These are phyloP conservation scores for Trichosporon sp. DNA, from an alignment of 1,284 basidiomycete species.

Conservation along the genomic window DNA sequence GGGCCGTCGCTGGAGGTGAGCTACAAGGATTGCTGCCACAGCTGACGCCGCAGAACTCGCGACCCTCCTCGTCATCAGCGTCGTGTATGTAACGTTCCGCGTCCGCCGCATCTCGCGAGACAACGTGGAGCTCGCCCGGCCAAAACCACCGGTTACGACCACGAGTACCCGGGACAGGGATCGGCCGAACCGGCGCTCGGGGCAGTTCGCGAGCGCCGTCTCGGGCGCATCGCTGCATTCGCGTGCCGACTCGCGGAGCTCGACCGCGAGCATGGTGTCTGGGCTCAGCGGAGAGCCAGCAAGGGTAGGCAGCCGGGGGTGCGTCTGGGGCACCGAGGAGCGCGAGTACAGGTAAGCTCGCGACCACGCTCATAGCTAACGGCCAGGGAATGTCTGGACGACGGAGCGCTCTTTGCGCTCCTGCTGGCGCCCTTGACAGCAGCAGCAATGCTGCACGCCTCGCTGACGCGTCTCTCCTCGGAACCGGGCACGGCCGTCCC, in stretches of 20 bases:
- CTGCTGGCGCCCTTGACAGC: conserved; percentile 72
- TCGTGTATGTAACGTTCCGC: conserved; percentile 21
- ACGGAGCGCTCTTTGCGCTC: conserved; percentile 73
- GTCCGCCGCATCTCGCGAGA: conserved; percentile 15
- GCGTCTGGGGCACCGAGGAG: conserved; percentile 48
- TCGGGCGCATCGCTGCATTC: not conserved
- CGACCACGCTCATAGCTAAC: not conserved
- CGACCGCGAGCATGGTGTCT: not conserved
- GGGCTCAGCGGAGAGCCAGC: conserved; percentile 19
- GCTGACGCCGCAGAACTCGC: conserved; percentile 11
- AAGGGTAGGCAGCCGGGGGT: conserved; percentile 28
- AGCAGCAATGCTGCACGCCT: conserved; percentile 55
- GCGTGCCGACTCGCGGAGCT: not conserved
- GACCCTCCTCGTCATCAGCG: conserved; percentile 11
- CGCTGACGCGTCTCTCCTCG: conserved; percentile 47
- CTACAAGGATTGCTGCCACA: not conserved
- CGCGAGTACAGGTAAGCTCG: conserved; percentile 42
- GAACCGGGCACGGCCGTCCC: conserved; percentile 49
- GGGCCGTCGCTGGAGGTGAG: conserved; percentile 41
- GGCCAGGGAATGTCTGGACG: conserved; percentile 67
- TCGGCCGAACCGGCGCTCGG: not conserved
- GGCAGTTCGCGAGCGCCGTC: not conserved
- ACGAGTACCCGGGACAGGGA: not conserved
- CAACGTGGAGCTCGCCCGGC: conserved; percentile 27
- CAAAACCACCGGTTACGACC: not conserved